phyloP scores from a whole-genome alignment of 208 protist species.

The Trypanosoma congolense region DNA sequence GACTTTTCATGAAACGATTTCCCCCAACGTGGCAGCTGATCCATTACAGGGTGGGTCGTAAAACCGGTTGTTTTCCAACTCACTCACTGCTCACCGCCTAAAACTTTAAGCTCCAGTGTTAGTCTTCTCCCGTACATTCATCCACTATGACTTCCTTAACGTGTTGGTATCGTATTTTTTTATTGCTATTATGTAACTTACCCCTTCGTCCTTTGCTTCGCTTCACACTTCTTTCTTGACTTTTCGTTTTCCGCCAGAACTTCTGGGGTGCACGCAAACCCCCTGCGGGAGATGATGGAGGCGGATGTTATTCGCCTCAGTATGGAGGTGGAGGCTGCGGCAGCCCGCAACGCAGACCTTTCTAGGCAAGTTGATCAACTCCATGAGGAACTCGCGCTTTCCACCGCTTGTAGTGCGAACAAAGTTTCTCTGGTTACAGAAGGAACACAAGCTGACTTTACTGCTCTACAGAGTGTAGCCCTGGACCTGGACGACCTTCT shows the following conservation, averaged over 20 bases:
- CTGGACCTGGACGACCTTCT: conserved; percentile 34
- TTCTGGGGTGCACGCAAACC: neutral
- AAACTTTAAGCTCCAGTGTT: no score
- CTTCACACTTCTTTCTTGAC: neutral
- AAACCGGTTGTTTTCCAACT: no score
- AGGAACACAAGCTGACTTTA: conserved; percentile 19
- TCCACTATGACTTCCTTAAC: no score
- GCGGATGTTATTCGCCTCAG: conserved; percentile 45
- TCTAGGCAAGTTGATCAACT: conserved; percentile 36
- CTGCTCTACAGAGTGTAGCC: conserved; percentile 5
- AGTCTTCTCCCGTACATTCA: no score
- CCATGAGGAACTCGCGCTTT: conserved; percentile 23
- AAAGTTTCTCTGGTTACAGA: neutral
- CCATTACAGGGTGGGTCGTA: no score
- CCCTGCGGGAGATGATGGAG: conserved; percentile 18
- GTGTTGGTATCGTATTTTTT: no score
- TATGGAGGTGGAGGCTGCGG: conserved; percentile 68
- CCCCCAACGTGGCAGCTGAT: neutral
- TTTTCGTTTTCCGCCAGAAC: neutral
- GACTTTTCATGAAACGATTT: neutral
- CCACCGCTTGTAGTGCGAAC: conserved; percentile 3
- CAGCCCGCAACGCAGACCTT: conserved; percentile 64
- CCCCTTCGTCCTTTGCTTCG: no score
- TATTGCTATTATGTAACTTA: no score
- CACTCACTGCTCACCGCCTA: no score